phyloP scores from a whole-genome alignment of 768 basidiomycete species.

The Kwoniella bestiolae region DNA sequence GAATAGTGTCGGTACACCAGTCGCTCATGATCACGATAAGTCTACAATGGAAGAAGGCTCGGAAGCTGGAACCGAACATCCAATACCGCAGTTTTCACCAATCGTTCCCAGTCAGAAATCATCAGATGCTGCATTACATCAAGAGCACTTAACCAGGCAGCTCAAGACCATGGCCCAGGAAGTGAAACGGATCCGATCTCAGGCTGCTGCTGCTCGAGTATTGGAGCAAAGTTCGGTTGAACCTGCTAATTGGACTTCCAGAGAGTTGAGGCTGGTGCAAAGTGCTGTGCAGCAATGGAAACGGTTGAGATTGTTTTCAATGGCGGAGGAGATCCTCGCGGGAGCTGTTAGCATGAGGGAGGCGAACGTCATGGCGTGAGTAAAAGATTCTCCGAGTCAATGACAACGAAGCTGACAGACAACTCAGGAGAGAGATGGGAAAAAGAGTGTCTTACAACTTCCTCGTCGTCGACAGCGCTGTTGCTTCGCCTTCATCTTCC shows the following conservation, averaged over 20 bases:
- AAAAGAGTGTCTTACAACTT: slow-evolving; percentile 93
- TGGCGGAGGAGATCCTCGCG: slow-evolving; percentile 86
- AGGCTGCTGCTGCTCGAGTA: slow-evolving; percentile 42
- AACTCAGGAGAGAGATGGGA: slow-evolving; percentile 74
- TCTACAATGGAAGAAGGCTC: slow-evolving; percentile 21
- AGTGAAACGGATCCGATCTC: slow-evolving; percentile 74
- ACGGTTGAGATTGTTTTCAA: slow-evolving; percentile 78
- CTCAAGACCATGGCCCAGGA: slow-evolving; percentile 76
- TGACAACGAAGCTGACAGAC: not conserved
- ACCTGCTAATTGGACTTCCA: slow-evolving; percentile 79
- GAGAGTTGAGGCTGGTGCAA: slow-evolving; percentile 77
- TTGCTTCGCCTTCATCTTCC: slow-evolving; percentile 77
- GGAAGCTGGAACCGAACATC: slow-evolving; percentile 19
- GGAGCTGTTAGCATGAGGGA: slow-evolving; percentile 88
- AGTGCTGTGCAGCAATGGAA: slow-evolving; percentile 86
- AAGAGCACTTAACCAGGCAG: slow-evolving; percentile 84
- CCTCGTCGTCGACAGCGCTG: slow-evolving; percentile 80
- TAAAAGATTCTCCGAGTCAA: not conserved
- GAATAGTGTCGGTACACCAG: slow-evolving; percentile 38
- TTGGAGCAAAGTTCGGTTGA: slow-evolving; percentile 72
- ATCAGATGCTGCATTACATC: slow-evolving; percentile 33
- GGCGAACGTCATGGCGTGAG: slow-evolving; percentile 75
- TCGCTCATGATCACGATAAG: slow-evolving; percentile 11
- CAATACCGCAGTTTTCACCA: not conserved
- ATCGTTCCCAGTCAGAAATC: not conserved